These are phyloP conservation scores for Alloteropsis semialata DNA, from an alignment of 176 grass and related monocot species.

Conservation along the genomic window DNA sequence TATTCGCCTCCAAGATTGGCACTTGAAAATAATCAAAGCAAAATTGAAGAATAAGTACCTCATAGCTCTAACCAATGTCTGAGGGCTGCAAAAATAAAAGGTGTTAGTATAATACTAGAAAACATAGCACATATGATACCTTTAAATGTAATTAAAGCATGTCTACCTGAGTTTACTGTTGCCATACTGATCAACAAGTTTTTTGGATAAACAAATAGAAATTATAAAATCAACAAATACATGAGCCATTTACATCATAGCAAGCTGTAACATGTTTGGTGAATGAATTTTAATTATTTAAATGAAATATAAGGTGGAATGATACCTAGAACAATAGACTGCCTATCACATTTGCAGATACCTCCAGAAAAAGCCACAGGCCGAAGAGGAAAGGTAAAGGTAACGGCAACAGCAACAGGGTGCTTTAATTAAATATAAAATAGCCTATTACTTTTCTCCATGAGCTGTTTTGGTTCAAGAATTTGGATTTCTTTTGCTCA, in stretches of 20 bases:
- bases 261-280: constrained; percentile 13
- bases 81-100: constrained; percentile 77
- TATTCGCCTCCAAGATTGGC: constrained; percentile 6
- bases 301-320: neutral
- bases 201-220: constrained; percentile 14
- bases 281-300: neutral
- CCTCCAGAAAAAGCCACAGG: neutral
- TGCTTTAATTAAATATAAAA: constrained; percentile 11
- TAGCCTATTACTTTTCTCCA: constrained; percentile 9
- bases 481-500: constrained; percentile 13
- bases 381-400: neutral
- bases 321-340: neutral
- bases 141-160: constrained; percentile 34
- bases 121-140: neutral
- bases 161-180: constrained; percentile 14
- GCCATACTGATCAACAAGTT: neutral
- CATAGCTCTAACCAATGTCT: constrained; percentile 89
- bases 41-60: constrained; percentile 60
- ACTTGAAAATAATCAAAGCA: constrained; percentile 21
- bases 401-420: neutral
- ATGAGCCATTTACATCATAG: neutral
- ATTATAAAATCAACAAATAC: neutral
- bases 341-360: constrained; percentile 6
- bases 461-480: constrained; percentile 17
- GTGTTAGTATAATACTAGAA: constrained; percentile 22